A percentile compares a stretch with the other conserved stretches of the same genome.
Conservation (phyloP, 2,329 filamentous ascomycete genomes). For the Alternaria ventricosa region DNA sequence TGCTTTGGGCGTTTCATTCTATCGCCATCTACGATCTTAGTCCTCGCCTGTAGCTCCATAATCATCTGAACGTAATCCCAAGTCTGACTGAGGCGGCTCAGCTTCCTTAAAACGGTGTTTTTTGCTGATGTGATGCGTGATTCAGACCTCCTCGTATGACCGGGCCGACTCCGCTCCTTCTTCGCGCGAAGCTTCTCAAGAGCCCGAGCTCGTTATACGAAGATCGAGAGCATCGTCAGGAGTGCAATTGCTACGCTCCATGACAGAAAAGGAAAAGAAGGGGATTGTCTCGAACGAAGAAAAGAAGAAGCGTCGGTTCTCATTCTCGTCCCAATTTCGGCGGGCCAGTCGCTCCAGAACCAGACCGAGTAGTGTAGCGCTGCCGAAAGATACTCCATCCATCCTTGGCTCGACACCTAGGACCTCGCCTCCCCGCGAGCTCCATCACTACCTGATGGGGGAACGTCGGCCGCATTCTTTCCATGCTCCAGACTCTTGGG, state of each 20-base stretch:
- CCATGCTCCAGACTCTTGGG: slow-evolving; percentile 40
- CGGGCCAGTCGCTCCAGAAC: slow-evolving; percentile 42
- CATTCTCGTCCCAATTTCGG: slow-evolving; percentile 42
- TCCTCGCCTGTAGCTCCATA: slow-evolving; percentile 34
- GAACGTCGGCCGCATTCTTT: slow-evolving; percentile 37
- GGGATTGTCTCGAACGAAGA: slow-evolving; percentile 23
- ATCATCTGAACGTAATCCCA: slow-evolving; percentile 38
- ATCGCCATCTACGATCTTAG: slow-evolving; percentile 22
- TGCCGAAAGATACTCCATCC: slow-evolving; percentile 24
- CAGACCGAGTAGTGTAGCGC: slow-evolving; percentile 36
- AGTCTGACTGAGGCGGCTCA: slow-evolving; percentile 2
- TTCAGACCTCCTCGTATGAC: slow-evolving; percentile 31
- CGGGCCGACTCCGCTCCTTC: slow-evolving; percentile 34
- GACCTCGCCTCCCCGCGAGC: slow-evolving; percentile 33
- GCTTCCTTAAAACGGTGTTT: slow-evolving; percentile 19
- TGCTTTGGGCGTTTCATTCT: slow-evolving; percentile 30
- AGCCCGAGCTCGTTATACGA: slow-evolving; percentile 34
- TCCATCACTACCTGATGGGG: slow-evolving; percentile 19
- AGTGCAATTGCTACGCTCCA: slow-evolving; percentile 7
- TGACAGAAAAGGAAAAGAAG: slow-evolving; percentile 17
- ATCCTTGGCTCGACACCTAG: slow-evolving; percentile 22
- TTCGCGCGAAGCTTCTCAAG: slow-evolving; percentile 40
- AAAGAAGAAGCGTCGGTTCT: slow-evolving; percentile 41
- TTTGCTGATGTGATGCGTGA: slow-evolving; percentile 48
- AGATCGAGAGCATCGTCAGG: slow-evolving; percentile 21